Evolutionary conservation across 805 yeast genomes (phyloP), one percentile per base, ranked within the genome.

Genomic region (Yamadazyma sp.): DNA sequence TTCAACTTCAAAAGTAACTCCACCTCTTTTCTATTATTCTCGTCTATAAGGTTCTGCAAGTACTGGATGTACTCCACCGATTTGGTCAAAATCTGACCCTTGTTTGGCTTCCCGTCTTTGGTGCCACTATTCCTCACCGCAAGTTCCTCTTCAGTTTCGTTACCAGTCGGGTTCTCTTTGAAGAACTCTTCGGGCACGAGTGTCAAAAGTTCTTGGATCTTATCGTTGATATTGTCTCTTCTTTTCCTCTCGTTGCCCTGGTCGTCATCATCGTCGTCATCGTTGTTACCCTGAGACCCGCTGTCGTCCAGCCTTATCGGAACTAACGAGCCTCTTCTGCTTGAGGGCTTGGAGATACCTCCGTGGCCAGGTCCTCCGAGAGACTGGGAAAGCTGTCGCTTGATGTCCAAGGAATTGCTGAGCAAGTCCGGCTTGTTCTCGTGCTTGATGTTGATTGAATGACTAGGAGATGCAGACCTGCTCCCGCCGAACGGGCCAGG

Each of bases 51-150:
- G 43, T 77, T 79, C 55, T 86, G 95, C 23, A 86, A 59, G 43
- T 62, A 63, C 42, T 76, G 79, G 28, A 85, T 76, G 51, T 83
- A 84, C 44, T 82, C 89, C 2, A 84, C 89, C 0, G 87, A 75
- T 52, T 82, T 84, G 6, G 86, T 75, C 41, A 85, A 63, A 2
- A 85, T 83, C 54, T 84, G 91, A 2, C 95, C 95, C 60, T 85
- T 85, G 53, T 84, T 84, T 0, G 95, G 95, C 48, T 82, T 84
- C 2, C 91, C 93, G 50, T 84, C 91, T 46, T 81, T 83, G 1
- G 91, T 84, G 0, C 91, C 91, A 4, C 64, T 52, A 32, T 55
- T 59, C 37, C 54, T 59, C 32, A 55, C 47, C 1, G 62, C 59
- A 2, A 59, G 53, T n/a, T 61, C 61, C 17, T 36, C 41, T 10